phyloP scores from a whole-genome alignment of 805 yeast genomes.

The Teunomyces funiuensis region DNA sequence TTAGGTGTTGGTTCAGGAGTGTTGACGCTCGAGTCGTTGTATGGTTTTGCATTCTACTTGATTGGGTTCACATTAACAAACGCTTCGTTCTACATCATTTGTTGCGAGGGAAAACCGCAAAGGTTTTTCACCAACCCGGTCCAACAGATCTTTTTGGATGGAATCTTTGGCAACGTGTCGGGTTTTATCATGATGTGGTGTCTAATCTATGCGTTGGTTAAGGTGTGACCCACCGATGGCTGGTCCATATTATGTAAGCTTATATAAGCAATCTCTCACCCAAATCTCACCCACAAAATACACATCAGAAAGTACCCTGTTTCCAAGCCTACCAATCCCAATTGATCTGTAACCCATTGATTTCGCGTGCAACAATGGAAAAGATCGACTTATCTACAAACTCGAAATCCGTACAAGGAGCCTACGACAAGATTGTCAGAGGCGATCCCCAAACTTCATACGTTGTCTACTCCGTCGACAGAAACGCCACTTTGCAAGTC shows the following conservation, averaged over 20 bases:
- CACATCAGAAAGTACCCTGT: background rate
- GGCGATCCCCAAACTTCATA: conserved; percentile 72
- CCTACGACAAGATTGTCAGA: conserved; percentile 76
- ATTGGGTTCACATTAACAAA: conserved; percentile 35
- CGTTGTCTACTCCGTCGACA: conserved; percentile 78
- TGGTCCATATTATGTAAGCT: conserved; percentile 2
- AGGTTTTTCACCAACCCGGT: conserved; percentile 27
- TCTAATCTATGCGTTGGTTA: conserved; percentile 43
- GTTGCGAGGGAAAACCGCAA: conserved; percentile 31
- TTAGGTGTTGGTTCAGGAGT: conserved; percentile 43
- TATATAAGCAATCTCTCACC: conserved; percentile 4
- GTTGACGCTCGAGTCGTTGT: conserved; percentile 35
- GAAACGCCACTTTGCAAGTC: conserved; percentile 48
- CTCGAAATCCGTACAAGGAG: conserved; percentile 70
- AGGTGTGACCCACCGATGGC: conserved; percentile 9
- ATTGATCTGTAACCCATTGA: background rate
- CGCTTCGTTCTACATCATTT: conserved; percentile 24
- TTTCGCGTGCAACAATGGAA: conserved; percentile 42
- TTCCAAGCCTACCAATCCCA: background rate
- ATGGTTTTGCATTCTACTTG: conserved; percentile 37
- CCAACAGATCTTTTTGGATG: conserved; percentile 34
- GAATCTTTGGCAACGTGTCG: conserved; percentile 31
- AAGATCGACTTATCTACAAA: conserved; percentile 62
- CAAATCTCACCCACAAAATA: conserved; percentile 1
- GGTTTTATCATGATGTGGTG: conserved; percentile 51